phyloP scores from a whole-genome alignment of 306 rosid species.

The Begonia masoniana region DNA sequence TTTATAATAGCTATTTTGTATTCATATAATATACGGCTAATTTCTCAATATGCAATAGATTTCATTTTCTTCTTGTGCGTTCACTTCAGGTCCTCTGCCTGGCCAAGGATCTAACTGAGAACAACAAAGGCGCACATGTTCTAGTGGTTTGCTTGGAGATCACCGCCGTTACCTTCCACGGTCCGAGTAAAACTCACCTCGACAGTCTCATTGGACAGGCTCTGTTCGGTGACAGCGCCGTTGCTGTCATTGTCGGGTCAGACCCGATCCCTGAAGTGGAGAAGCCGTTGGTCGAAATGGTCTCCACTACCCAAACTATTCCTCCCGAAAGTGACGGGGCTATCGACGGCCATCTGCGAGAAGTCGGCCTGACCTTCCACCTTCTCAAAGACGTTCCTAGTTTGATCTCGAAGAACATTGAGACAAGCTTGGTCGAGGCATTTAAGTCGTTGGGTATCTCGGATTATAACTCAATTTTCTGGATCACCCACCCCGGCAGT shows the following conservation, averaged over 20 bases:
- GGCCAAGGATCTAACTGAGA: constrained; percentile 47
- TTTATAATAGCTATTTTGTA: too few species aligned
- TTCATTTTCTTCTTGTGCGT: too few species aligned
- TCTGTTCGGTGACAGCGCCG: constrained; percentile 40
- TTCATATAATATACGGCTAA: too few species aligned
- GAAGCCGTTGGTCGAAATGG: constrained; percentile 39
- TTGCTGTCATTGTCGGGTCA: constrained; percentile 39
- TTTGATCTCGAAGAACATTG: too few species aligned
- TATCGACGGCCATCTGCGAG: too few species aligned
- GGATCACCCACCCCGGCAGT: too few species aligned
- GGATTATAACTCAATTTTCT: too few species aligned
- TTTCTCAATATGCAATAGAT: too few species aligned
- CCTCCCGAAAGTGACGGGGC: constrained; percentile 64
- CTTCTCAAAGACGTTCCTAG: too few species aligned
- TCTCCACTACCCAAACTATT: constrained; percentile 51
- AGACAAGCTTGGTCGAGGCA: too few species aligned
- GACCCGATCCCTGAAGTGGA: constrained; percentile 39
- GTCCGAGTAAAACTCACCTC: constrained; percentile 33
- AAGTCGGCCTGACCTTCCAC: too few species aligned
- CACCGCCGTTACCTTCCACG: constrained; percentile 41
- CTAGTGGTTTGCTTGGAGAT: constrained; percentile 44
- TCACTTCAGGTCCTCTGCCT: constrained; percentile 39
- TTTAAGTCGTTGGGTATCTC: too few species aligned
- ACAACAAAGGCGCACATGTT: constrained; percentile 41
- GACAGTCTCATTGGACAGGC: constrained; percentile 59